Conservation (phyloP, 441 rosid genomes). For the Pelargonium hybrid region DNA sequence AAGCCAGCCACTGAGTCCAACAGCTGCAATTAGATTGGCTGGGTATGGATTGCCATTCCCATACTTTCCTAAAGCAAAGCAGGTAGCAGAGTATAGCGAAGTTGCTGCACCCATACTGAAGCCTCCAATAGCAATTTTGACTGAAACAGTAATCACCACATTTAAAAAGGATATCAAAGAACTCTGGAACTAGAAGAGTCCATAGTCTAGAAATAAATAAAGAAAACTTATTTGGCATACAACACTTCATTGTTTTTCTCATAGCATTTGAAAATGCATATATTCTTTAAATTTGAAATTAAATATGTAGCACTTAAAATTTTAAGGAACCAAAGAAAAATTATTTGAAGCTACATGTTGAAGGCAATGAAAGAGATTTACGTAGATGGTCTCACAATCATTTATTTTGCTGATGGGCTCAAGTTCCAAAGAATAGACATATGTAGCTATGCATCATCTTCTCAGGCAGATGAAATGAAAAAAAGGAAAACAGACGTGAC, state of each 20-base stretch:
- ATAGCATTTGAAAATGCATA: too few relatives aligned
- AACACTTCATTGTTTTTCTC: too few relatives aligned
- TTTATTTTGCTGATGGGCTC: neutral
- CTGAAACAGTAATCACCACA: constrained; percentile 23
- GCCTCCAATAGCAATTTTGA: constrained; percentile 49
- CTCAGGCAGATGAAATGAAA: neutral
- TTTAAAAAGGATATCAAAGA: neutral
- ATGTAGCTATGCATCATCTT: neutral
- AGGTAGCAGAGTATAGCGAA: constrained; percentile 48
- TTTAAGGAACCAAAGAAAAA: neutral
- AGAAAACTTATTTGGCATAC: too few relatives aligned
- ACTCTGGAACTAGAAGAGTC: neutral
- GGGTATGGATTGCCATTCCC: constrained; percentile 35
- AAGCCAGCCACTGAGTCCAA: constrained; percentile 52
- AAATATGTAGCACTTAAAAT: neutral
- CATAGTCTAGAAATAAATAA: neutral
- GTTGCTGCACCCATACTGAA: constrained; percentile 57
- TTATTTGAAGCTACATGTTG: neutral
- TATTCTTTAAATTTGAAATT: neutral
- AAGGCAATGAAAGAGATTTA: neutral
- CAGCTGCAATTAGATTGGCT: constrained; percentile 34
- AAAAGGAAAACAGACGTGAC: too few relatives aligned
- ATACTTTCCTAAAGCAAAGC: constrained; percentile 37
- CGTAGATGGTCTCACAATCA: neutral
- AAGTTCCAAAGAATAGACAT: neutral